phyloP scores from a whole-genome alignment of 805 yeast genomes.

The Hanseniaspora singularis region DNA sequence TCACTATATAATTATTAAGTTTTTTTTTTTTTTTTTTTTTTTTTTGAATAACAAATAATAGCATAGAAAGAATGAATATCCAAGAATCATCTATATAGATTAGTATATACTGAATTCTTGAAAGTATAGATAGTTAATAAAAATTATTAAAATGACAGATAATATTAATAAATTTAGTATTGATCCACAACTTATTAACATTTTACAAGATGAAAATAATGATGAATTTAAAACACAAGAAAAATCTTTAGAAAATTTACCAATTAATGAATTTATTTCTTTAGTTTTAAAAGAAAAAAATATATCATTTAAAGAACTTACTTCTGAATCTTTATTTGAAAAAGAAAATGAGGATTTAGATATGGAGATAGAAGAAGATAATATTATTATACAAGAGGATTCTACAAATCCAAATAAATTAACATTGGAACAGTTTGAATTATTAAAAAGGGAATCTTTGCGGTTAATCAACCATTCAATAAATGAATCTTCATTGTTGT shows the following conservation, averaged over 20 bases:
- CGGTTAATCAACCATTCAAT: constrained; percentile 51
- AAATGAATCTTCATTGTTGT: constrained; percentile 77
- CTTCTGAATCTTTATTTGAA: background rate
- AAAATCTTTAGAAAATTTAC: background rate
- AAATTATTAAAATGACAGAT: too few relatives aligned
- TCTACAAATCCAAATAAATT: background rate
- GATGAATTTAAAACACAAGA: background rate
- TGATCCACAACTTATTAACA: constrained; percentile 9
- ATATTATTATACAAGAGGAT: background rate
- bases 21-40: too few relatives aligned
- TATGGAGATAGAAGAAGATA: constrained; percentile 2
- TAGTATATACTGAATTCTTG: too few relatives aligned
- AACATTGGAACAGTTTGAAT: constrained; percentile 32
- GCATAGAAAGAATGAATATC: too few relatives aligned
- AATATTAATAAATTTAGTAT: constrained; percentile 1
- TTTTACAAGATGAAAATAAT: background rate
- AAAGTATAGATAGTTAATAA: too few relatives aligned
- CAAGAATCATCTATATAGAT: too few relatives aligned
- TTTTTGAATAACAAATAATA: too few relatives aligned
- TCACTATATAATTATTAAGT: too few relatives aligned
- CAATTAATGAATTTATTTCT: constrained; percentile 10
- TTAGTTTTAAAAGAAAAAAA: constrained; percentile 12
- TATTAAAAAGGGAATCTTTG: constrained; percentile 42
- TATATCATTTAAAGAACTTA: constrained; percentile 6
- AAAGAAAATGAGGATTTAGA: background rate